Evolutionary conservation across 2,329 filamentous ascomycete species (phyloP).

Genomic region (Aspergillus ruber): DNA sequence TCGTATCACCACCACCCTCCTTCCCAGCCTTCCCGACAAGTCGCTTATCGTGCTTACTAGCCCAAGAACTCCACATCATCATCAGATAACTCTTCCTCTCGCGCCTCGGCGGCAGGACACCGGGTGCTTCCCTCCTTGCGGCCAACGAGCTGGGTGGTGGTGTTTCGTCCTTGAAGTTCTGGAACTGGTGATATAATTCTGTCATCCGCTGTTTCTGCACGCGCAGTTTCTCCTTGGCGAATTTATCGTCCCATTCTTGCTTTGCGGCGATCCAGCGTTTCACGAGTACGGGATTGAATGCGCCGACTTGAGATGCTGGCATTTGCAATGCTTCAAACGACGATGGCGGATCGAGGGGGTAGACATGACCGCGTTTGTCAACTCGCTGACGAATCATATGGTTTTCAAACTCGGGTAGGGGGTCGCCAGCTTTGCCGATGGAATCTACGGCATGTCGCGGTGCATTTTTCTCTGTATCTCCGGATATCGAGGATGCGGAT

Average conservation of each 20-base stretch:
- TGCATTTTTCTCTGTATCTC: conserved; percentile 2
- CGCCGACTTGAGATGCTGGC: conserved; percentile 60
- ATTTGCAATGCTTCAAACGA: conserved; percentile 64
- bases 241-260: conserved; percentile 65
- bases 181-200: conserved; percentile 66
- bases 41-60: conserved; percentile 77
- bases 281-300: conserved; percentile 73
- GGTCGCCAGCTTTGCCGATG: conserved; percentile 83
- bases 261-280: conserved; percentile 77
- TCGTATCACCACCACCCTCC: conserved; percentile 16
- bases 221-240: conserved; percentile 60
- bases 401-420: conserved; percentile 68
- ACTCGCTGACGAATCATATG: conserved; percentile 92
- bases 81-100: conserved; percentile 63
- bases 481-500: not conserved
- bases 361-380: conserved; percentile 68
- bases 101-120: conserved; percentile 20
- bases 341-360: conserved; percentile 57
- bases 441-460: conserved; percentile 24
- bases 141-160: conserved; percentile 82
- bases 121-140: conserved; percentile 50
- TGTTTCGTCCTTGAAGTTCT: conserved; percentile 64
- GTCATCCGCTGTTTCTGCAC: conserved; percentile 68
- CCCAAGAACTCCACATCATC: conserved; percentile 80
- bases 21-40: conserved; percentile 46